phyloP scores from a whole-genome alignment of 2,329 filamentous ascomycete genomes.

The Venturia pyrina region DNA sequence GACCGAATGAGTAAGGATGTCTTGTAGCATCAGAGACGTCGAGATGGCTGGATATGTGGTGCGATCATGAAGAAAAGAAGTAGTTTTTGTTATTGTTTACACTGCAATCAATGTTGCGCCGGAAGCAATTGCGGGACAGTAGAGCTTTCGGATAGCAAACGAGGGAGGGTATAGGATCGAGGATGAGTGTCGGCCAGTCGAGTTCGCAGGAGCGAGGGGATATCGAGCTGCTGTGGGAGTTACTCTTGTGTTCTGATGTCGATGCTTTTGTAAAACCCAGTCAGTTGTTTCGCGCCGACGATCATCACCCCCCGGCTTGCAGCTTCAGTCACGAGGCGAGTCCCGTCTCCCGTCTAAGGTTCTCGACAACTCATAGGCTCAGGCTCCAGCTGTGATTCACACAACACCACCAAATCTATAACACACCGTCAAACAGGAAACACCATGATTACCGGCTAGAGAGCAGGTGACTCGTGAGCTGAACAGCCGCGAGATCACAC shows the following conservation, averaged over 20 bases:
- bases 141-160: neutral
- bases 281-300: neutral
- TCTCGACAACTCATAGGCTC: neutral
- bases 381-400: neutral
- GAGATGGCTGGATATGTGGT: neutral
- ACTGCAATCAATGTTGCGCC: neutral
- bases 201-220: neutral
- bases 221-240: neutral
- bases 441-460: conserved; percentile 2
- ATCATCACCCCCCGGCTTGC: neutral
- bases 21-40: neutral
- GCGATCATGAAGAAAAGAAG: neutral
- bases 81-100: neutral
- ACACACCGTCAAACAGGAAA: neutral
- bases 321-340: neutral
- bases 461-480: neutral
- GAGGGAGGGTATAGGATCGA: neutral
- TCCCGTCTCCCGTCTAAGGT: neutral
- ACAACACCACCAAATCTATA: neutral
- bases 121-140: neutral
- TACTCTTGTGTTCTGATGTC: neutral
- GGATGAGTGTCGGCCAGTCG: neutral
- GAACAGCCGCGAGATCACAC: neutral
- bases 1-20: neutral
- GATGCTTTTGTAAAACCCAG: neutral